A percentile compares a stretch with the other conserved stretches of the same genome.
phyloP scores from a whole-genome alignment of 2,329 filamentous ascomycete species.

The Myriangium duriaei region DNA sequence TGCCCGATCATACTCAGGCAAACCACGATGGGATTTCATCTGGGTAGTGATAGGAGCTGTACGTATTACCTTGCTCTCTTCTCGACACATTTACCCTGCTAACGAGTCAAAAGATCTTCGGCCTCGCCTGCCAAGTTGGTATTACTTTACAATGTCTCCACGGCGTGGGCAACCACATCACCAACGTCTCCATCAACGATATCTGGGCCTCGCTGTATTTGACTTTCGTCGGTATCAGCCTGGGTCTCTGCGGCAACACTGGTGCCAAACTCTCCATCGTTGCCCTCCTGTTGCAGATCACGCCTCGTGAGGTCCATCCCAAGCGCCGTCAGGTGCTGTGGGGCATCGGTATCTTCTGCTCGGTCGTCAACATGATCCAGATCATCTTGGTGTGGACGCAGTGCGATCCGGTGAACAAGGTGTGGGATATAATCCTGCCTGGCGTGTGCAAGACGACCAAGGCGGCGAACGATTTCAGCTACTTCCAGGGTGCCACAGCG shows the following conservation, averaged over 20 bases:
- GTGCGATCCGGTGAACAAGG: slow-evolving; percentile 1
- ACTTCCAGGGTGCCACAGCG: slow-evolving; percentile 5
- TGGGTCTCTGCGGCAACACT: background rate
- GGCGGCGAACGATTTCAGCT: background rate
- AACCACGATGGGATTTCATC: slow-evolving; percentile 7
- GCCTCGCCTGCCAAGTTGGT: background rate
- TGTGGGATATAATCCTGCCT: slow-evolving; percentile 1
- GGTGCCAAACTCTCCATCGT: slow-evolving; percentile 5
- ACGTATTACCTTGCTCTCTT: no score
- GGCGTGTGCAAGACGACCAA: background rate
- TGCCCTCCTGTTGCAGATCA: slow-evolving; percentile 3
- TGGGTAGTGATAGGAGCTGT: background rate
- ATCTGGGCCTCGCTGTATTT: slow-evolving; percentile 1
- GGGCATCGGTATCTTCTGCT: background rate
- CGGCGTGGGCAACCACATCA: slow-evolving; percentile 3
- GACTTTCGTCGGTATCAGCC: background rate
- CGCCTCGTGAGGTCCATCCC: background rate
- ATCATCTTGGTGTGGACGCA: background rate
- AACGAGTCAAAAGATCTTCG: no score
- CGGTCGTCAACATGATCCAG: slow-evolving; percentile 1
- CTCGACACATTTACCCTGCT: no score
- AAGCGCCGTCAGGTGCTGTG: background rate
- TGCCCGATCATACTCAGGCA: background rate
- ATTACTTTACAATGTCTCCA: background rate
- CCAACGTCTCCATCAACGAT: background rate